phyloP scores from a whole-genome alignment of 2,329 filamentous ascomycete species.

The Neospermospora avenae region DNA sequence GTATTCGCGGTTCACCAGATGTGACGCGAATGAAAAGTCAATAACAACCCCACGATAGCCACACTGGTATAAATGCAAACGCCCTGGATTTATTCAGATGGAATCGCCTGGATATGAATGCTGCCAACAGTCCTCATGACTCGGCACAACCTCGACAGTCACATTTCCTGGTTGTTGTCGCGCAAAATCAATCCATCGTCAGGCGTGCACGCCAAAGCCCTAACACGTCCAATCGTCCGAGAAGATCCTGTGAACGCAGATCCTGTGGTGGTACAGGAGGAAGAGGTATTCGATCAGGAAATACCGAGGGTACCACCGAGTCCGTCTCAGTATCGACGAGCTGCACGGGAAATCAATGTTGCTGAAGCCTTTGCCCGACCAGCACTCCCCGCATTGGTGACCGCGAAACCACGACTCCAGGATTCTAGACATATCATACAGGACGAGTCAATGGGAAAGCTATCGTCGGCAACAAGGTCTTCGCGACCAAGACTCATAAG shows the following conservation, averaged over 20 bases:
- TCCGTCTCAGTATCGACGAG: constrained; percentile 16
- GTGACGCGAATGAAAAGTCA: constrained; percentile 10
- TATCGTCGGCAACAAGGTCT: constrained; percentile 29
- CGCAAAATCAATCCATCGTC: constrained; percentile 28
- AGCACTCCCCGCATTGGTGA: constrained; percentile 21
- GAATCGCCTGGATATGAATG: constrained; percentile 18
- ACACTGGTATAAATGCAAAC: background rate
- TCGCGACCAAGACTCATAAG: constrained; percentile 29
- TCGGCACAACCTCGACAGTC: constrained; percentile 35
- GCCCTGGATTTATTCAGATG: constrained; percentile 26
- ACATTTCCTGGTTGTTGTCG: constrained; percentile 36
- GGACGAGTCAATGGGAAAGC: constrained; percentile 32
- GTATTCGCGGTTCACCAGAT: background rate
- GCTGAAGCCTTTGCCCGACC: constrained; percentile 25
- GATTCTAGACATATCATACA: constrained; percentile 9
- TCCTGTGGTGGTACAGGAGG: constrained; percentile 9
- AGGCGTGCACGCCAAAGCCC: constrained; percentile 14
- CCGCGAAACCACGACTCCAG: constrained; percentile 16
- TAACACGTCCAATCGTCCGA: constrained; percentile 5
- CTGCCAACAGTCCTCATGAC: constrained; percentile 33
- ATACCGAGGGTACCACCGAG: constrained; percentile 7
- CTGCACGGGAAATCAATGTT: constrained; percentile 23
- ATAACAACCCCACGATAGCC: constrained; percentile 9
- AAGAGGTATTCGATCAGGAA: constrained; percentile 17
- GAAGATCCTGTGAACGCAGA: constrained; percentile 2